These are phyloP conservation scores for Schwanniomyces polymorphus DNA, from an alignment of 805 yeast species.

Conservation along the genomic window DNA sequence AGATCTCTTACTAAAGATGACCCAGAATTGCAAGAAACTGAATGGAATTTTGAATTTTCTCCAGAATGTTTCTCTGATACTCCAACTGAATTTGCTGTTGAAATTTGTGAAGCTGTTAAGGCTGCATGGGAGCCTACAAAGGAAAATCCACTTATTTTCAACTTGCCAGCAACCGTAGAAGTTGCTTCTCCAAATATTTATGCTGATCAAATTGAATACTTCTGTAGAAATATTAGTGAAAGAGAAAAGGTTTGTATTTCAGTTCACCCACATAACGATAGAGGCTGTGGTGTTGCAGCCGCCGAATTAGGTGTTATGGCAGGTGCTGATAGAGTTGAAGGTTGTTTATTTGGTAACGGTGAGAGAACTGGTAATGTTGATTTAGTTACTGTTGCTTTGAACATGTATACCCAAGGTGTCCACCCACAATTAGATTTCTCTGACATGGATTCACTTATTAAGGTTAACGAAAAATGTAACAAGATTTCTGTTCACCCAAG, in stretches of 20 bases:
- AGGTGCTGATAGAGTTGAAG: slow-evolving; percentile 86
- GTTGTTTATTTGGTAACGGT: slow-evolving; percentile 81
- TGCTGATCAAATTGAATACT: slow-evolving; percentile 80
- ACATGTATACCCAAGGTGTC: slow-evolving; percentile 77
- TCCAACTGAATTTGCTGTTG: slow-evolving; percentile 69
- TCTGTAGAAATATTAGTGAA: slow-evolving; percentile 64
- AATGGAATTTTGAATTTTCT: slow-evolving; percentile 73
- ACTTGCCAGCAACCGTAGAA: slow-evolving; percentile 81
- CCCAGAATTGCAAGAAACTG: slow-evolving; percentile 60
- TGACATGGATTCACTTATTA: slow-evolving; percentile 64
- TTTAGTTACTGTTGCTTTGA: slow-evolving; percentile 70
- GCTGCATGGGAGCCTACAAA: slow-evolving; percentile 77
- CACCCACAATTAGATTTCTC: slow-evolving; percentile 72
- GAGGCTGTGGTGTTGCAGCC: slow-evolving; percentile 86
- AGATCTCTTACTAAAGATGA: slow-evolving; percentile 73
- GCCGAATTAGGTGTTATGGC: slow-evolving; percentile 74
- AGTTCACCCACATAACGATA: slow-evolving; percentile 74
- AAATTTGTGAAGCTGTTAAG: slow-evolving; percentile 78
- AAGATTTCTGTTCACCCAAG: slow-evolving; percentile 72
- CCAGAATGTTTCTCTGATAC: slow-evolving; percentile 81
- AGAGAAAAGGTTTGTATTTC: slow-evolving; percentile 72
- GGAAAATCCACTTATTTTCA: slow-evolving; percentile 73
- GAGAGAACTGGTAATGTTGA: slow-evolving; percentile 87
- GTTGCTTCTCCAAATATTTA: slow-evolving; percentile 73
- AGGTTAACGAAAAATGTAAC: slow-evolving; percentile 72